Conservation (phyloP, 1,139 yeast genomes). For the Meyerozyma carpophila region DNA sequence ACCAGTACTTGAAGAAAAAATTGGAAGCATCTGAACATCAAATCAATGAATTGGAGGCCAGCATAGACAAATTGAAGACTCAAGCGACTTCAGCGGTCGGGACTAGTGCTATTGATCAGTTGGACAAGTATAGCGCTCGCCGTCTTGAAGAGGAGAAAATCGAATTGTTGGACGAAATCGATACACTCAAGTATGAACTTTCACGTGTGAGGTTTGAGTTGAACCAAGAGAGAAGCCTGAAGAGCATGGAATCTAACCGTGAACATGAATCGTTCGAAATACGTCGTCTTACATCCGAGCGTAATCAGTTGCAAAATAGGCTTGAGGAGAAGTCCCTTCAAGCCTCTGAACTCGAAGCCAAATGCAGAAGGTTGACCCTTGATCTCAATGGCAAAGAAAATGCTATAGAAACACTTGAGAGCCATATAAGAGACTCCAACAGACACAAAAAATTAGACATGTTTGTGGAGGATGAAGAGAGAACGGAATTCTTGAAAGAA, state of each 20-base stretch:
- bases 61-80: conserved; percentile 11
- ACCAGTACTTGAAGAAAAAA: conserved; percentile 7
- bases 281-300: conserved; percentile 3
- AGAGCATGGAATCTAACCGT: background rate
- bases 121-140: conserved; percentile 17
- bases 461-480: conserved; percentile 26
- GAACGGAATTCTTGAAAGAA: conserved; percentile 23
- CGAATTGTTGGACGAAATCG: conserved; percentile 5
- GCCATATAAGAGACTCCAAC: conserved; percentile 20
- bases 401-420: conserved; percentile 23
- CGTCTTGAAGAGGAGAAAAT: conserved; percentile 17
- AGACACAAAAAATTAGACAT: conserved; percentile 15
- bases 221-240: background rate
- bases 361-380: conserved; percentile 20
- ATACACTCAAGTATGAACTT: conserved; percentile 6
- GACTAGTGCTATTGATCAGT: conserved; percentile 18
- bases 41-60: conserved; percentile 13
- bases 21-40: conserved; percentile 8
- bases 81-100: conserved; percentile 8
- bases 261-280: background rate
- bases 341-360: conserved; percentile 10
- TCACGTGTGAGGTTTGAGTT: conserved; percentile 3
- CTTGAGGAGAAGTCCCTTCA: conserved; percentile 6
- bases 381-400: conserved; percentile 27
- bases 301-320: conserved; percentile 4